Conservation (phyloP, 345 rosid species). For the Diplotaxis tenuifolia region DNA sequence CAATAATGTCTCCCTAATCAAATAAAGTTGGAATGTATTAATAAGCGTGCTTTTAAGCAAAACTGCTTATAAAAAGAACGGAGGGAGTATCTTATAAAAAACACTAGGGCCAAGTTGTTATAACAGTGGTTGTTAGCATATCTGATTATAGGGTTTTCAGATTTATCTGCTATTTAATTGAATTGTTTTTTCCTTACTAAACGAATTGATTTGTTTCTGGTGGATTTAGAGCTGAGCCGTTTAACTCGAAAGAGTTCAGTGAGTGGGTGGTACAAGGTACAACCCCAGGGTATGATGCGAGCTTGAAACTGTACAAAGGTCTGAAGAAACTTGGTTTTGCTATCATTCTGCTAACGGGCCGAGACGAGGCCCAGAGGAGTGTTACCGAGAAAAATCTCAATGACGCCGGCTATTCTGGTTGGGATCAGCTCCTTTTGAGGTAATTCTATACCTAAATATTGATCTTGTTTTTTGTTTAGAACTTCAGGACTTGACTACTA, state of each 20-base stretch:
- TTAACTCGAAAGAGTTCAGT: slow-evolving; percentile 43
- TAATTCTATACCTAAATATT: slow-evolving; percentile 15
- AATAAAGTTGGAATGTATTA: no score
- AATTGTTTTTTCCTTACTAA: neutral
- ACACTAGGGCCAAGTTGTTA: no score
- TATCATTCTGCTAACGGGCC: slow-evolving; percentile 64
- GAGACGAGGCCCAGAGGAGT: slow-evolving; percentile 58
- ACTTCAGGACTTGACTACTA: neutral
- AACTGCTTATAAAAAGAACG: neutral
- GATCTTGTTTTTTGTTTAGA: neutral
- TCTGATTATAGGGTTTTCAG: neutral
- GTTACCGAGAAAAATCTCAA: slow-evolving; percentile 51
- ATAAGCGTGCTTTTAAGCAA: no score
- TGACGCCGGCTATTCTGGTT: slow-evolving; percentile 53
- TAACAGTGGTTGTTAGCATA: neutral
- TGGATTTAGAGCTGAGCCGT: slow-evolving; percentile 50
- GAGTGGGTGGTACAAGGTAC: slow-evolving; percentile 59
- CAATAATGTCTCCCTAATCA: no score
- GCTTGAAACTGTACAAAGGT: slow-evolving; percentile 59
- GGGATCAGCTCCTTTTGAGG: slow-evolving; percentile 82
- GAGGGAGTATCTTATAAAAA: no score
- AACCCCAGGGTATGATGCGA: slow-evolving; percentile 60
- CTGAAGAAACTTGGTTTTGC: slow-evolving; percentile 61
- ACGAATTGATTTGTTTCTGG: neutral
- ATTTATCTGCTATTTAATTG: neutral